These are phyloP conservation scores for Fusarium sp. DNA, from an alignment of 2,329 filamentous ascomycete species.

Conservation along the genomic window DNA sequence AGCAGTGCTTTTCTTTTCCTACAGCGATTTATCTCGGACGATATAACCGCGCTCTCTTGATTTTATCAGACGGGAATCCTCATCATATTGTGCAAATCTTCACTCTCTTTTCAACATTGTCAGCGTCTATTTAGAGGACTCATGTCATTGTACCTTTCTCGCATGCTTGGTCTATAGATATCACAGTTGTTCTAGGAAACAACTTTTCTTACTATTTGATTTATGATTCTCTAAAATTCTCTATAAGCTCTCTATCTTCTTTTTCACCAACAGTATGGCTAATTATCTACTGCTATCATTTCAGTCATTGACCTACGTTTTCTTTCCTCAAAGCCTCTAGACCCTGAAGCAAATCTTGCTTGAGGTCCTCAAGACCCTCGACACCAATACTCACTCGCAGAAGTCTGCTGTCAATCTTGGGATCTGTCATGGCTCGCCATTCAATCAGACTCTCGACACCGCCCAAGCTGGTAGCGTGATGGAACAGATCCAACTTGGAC, in stretches of 20 bases:
- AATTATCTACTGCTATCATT: neutral
- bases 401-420: conserved; percentile 76
- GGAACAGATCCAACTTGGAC: conserved; percentile 83
- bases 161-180: conserved; percentile 5
- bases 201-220: conserved; percentile 5
- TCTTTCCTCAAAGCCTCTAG: conserved; percentile 66
- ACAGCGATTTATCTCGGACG: conserved; percentile 6
- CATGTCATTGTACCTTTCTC: conserved; percentile 5
- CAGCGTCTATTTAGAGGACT: conserved; percentile 3
- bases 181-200: conserved; percentile 4
- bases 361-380: conserved; percentile 88
- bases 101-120: conserved; percentile 8
- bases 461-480: conserved; percentile 93
- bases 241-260: conserved; percentile 4
- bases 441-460: conserved; percentile 97
- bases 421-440: conserved; percentile 93
- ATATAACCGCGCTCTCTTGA: conserved; percentile 23
- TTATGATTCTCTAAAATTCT: conserved; percentile 1
- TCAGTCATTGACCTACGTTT: conserved; percentile 3
- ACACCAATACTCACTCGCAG: conserved; percentile 88
- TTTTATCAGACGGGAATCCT: conserved; percentile 12
- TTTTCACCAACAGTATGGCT: neutral
- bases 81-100: conserved; percentile 6
- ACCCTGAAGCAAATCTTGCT: conserved; percentile 77
- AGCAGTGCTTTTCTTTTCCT: neutral